phyloP scores from a whole-genome alignment of 345 rosid species.

The Punica granatum region DNA sequence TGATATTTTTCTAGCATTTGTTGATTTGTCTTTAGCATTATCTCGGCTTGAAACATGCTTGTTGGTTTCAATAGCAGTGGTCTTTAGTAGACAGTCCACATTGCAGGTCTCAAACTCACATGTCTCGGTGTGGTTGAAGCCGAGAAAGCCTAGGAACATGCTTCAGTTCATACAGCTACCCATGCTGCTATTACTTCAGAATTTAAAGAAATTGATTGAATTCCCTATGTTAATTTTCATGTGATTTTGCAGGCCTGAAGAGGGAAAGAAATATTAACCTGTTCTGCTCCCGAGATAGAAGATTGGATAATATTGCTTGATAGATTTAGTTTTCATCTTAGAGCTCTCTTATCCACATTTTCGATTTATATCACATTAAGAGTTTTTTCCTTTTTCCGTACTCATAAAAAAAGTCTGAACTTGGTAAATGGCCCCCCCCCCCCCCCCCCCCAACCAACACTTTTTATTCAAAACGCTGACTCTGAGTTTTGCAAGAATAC shows the following conservation, averaged over 20 bases:
- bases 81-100: not conserved
- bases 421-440: not conserved
- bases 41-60: not conserved
- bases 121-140: constrained; percentile 1
- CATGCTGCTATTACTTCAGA: not conserved
- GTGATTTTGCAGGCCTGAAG: not conserved
- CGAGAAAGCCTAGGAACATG: not conserved
- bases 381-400: too few species aligned
- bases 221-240: not conserved
- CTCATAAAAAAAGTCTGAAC: not conserved
- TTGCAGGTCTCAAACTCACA: not conserved
- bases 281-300: not conserved
- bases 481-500: not conserved
- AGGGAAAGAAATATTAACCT: not conserved
- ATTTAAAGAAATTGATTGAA: not conserved
- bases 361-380: not conserved
- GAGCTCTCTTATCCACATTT: not conserved
- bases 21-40: not conserved
- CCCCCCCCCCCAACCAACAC: too few species aligned
- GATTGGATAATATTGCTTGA: not conserved
- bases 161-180: not conserved
- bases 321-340: not conserved
- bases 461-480: too few species aligned
- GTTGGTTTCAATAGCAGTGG: not conserved
- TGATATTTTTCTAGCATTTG: not conserved